Base-by-base conservation (phyloP, 1,284 basidiomycete species). In the Puccinia novopanici region DNA sequence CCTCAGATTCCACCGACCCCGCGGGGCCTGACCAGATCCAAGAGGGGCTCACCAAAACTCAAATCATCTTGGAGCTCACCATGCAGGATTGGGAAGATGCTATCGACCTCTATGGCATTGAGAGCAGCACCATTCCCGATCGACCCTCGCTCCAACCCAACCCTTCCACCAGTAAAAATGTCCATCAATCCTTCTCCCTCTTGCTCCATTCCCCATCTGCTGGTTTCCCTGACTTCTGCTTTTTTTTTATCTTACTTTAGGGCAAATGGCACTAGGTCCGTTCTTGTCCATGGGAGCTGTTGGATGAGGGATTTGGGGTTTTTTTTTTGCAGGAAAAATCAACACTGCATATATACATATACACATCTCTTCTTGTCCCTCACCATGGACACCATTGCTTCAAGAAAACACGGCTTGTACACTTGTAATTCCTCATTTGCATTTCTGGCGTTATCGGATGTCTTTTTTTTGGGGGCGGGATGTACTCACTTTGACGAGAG, bases 11-110 rank as follows among this genome's bases (percentile, higher is more conserved):
- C 22, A 72, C 77, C 52, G 57, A 71, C 15, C 52, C 77, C 22
- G 52, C 77, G 17, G 57, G 40, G 0, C 50, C 42, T 55, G 42
- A 67, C 30, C 6, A 19, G n/a, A 65, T 50, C 22, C 65, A 59
- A 48, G 45, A 72, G 0, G 86, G 88, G 65, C 87, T 86, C 22
- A 84, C 84, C 0, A 91, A 90, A 84, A 89, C 89, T 59, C 94
- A 96, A 84, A 89, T 94, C 82, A 91, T 96, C 9, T 88, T 95
- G 84, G 93, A 95, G 84, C 90, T 96, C 82, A 93, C 94, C 83
- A 90, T 92, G 89, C 88, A 89, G 4, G 91, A 91, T 0, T 96
- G 93, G 92, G 87, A 88, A 91, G 89, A 90, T 15, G 91, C 93
- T 12, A 93, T 93, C 82, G 89, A 93, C 82, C 88, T 91, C 0